Conservation (phyloP, 1,284 basidiomycete species). For the Dichomitus squalens region DNA sequence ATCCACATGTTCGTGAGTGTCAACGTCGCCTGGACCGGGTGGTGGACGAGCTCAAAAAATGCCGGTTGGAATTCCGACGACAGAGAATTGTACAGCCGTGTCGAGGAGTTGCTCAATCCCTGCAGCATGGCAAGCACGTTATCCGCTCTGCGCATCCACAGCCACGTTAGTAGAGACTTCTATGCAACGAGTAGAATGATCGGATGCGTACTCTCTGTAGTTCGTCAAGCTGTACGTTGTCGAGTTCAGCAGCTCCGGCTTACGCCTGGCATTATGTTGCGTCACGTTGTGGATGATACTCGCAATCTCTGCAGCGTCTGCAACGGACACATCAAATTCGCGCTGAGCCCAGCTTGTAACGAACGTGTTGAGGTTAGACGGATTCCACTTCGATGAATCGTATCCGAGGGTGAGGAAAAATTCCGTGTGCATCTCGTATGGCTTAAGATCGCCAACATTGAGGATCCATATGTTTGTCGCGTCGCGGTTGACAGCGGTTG, state of each 20-base stretch:
- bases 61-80: conserved; percentile 49
- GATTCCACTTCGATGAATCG: conserved; percentile 55
- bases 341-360: conserved; percentile 62
- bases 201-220: conserved; percentile 62
- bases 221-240: conserved; percentile 65
- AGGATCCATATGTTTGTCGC: conserved; percentile 61
- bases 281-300: conserved; percentile 62
- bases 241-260: conserved; percentile 66
- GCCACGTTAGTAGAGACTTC: background rate
- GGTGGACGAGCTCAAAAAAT: conserved; percentile 70
- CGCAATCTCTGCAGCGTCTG: conserved; percentile 45
- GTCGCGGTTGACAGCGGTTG: conserved; percentile 57
- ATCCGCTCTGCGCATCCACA: conserved; percentile 48
- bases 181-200: conserved; percentile 1
- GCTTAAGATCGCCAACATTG: conserved; percentile 74
- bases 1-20: conserved; percentile 62
- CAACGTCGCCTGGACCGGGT: conserved; percentile 59
- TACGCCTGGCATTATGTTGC: conserved; percentile 61
- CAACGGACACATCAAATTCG: conserved; percentile 56
- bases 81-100: conserved; percentile 56
- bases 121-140: conserved; percentile 53
- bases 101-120: conserved; percentile 50
- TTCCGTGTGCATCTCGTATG: conserved; percentile 70
- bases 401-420: conserved; percentile 70
- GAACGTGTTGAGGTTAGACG: conserved; percentile 54